Evolutionary conservation across 768 basidiomycete genomes (phyloP).

Genomic region (Daedalea quercina): DNA sequence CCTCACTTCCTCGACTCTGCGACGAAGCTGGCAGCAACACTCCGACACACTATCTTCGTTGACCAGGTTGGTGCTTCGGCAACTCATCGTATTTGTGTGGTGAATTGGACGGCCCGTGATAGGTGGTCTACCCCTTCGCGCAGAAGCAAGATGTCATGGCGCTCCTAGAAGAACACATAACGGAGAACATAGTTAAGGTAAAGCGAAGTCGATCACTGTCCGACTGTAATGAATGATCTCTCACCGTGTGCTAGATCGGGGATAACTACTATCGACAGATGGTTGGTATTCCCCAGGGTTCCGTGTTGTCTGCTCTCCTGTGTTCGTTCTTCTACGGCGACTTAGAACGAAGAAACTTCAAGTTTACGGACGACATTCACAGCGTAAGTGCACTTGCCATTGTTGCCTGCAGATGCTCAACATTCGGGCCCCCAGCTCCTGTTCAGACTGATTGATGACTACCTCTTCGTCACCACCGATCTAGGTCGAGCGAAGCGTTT

Average conservation of each 20-base stretch:
- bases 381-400: slow-evolving; percentile 44
- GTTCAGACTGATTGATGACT: slow-evolving; percentile 90
- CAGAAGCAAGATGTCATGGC: slow-evolving; percentile 56
- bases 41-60: slow-evolving; percentile 77
- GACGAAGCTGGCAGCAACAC: slow-evolving; percentile 49
- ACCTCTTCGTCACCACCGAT: slow-evolving; percentile 78
- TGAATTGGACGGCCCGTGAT: not conserved
- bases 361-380: slow-evolving; percentile 47
- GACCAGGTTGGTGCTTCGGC: slow-evolving; percentile 55
- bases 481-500: slow-evolving; percentile 56
- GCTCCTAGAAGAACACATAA: slow-evolving; percentile 85
- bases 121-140: slow-evolving; percentile 50
- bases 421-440: slow-evolving; percentile 47
- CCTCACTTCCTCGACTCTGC: slow-evolving; percentile 72
- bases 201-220: not conserved
- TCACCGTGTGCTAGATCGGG: slow-evolving; percentile 52
- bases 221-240: not conserved
- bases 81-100: not conserved
- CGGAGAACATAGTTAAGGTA: slow-evolving; percentile 88
- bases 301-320: slow-evolving; percentile 87
- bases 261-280: slow-evolving; percentile 76
- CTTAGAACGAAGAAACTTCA: slow-evolving; percentile 57
- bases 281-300: slow-evolving; percentile 97
- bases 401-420: not conserved
- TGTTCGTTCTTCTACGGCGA: slow-evolving; percentile 96